Conservation (phyloP, 2,329 filamentous ascomycete species). For the Aphanocladium album region DNA sequence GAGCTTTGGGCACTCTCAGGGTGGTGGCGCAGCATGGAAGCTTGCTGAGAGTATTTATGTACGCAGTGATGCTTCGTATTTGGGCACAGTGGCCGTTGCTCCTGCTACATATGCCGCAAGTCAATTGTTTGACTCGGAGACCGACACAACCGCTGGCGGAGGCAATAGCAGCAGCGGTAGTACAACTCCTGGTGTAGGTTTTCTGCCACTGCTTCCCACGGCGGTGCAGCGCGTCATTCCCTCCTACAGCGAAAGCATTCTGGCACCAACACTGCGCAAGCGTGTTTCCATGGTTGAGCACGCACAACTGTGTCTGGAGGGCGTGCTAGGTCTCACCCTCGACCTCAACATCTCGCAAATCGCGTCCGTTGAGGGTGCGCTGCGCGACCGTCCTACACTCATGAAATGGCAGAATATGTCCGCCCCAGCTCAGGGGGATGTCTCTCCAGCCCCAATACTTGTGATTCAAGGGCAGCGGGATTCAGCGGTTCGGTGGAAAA, state of each 20-base stretch:
- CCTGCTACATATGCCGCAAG: not conserved
- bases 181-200: not conserved
- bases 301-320: not conserved
- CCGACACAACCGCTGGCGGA: not conserved
- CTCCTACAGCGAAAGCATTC: constrained; percentile 1
- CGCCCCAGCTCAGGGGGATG: constrained; percentile 8
- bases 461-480: constrained; percentile 14
- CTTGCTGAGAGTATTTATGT: constrained; percentile 16
- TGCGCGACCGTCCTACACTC: not conserved
- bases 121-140: not conserved
- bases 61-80: not conserved
- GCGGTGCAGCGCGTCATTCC: not conserved
- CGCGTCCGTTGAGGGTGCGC: not conserved
- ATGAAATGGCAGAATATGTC: constrained; percentile 13
- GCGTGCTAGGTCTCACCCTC: not conserved
- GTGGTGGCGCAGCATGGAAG: constrained; percentile 18
- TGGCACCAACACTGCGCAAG: not conserved
- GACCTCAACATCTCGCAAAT: constrained; percentile 1
- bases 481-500: constrained; percentile 2
- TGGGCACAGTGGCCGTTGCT: not conserved
- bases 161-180: not conserved
- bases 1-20: constrained; percentile 18
- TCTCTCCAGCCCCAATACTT: constrained; percentile 13
- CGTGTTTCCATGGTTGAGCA: not conserved
- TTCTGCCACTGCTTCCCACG: not conserved